Percentiles rank a stretch among this genome's conserved stretches.
Evolutionary conservation across 2,329 filamentous ascomycete species (phyloP).

Genomic region (Dactylellina cionopaga): DNA sequence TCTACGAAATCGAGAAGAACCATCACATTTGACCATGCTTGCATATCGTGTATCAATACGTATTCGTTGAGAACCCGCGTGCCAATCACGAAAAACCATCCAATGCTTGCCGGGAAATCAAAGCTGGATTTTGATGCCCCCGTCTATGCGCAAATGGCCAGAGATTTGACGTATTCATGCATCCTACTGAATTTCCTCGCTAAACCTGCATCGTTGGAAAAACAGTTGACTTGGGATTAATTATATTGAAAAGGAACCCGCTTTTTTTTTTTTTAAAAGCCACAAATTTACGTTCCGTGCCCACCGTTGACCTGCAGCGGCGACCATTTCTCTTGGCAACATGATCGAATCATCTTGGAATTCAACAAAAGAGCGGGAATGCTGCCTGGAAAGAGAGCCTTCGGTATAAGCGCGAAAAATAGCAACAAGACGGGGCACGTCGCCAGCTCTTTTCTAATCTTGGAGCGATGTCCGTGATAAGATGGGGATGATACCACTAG

Average conservation of each 20-base stretch:
- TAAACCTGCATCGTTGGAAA: conserved; percentile 34
- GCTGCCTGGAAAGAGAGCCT: conserved; percentile 27
- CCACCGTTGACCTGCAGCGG: conserved; percentile 46
- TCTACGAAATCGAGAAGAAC: not conserved
- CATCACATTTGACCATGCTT: not conserved
- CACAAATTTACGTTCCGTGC: conserved; percentile 31
- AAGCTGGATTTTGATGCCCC: not conserved
- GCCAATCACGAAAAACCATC: not conserved
- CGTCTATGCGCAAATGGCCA: conserved; percentile 17
- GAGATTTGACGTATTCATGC: conserved; percentile 31
- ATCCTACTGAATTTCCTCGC: conserved; percentile 34
- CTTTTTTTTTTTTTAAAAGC: too few relatives aligned
- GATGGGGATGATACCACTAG: not conserved
- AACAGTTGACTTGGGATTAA: not conserved
- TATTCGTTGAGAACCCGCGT: too few relatives aligned
- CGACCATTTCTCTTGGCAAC: conserved; percentile 50
- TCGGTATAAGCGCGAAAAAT: conserved; percentile 3
- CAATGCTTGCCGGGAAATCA: not conserved
- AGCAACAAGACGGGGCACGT: not conserved
- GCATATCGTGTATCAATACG: too few relatives aligned
- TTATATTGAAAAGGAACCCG: conserved; percentile 12
- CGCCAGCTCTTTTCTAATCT: not conserved
- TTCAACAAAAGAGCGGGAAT: conserved; percentile 1
- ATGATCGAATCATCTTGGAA: conserved; percentile 20
- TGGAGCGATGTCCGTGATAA: not conserved